phyloP scores from a whole-genome alignment of 192 early-diverging fungal genomes.

The Coemansia sp. region DNA sequence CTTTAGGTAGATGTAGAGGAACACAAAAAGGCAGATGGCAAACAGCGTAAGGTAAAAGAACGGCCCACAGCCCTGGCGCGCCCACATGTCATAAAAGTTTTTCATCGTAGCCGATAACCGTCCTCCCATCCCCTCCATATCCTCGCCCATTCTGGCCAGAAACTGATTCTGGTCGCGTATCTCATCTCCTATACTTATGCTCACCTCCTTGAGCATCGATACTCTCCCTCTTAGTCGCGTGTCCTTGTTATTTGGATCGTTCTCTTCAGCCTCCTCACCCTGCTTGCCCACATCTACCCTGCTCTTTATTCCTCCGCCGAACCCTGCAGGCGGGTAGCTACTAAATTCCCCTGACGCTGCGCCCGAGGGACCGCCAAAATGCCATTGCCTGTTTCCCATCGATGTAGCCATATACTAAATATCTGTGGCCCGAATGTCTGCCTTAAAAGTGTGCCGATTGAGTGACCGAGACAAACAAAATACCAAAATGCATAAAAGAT shows the following conservation, averaged over 20 bases:
- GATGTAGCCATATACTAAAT: background rate
- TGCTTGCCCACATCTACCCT: background rate
- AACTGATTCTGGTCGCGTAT: conserved; percentile 54
- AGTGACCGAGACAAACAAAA: background rate
- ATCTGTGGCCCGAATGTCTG: background rate
- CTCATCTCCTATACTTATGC: conserved; percentile 53
- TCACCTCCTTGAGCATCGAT: conserved; percentile 51
- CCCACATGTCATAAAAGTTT: conserved; percentile 43
- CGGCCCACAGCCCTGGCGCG: conserved; percentile 44
- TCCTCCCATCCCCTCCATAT: conserved; percentile 46
- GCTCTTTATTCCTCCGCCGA: background rate
- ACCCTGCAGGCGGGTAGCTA: conserved; percentile 10
- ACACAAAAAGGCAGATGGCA: conserved; percentile 33
- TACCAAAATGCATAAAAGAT: background rate
- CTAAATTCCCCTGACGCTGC: conserved; percentile 8
- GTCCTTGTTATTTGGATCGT: conserved; percentile 50
- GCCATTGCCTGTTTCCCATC: conserved; percentile 23
- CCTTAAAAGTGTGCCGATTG: background rate
- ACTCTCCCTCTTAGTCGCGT: conserved; percentile 42
- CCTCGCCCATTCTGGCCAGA: conserved; percentile 36
- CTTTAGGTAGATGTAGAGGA: conserved; percentile 50
- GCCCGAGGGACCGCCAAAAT: conserved; percentile 5
- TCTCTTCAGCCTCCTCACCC: conserved; percentile 14
- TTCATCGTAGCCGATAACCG: conserved; percentile 42
- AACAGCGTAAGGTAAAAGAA: conserved; percentile 52